Evolutionary conservation across 257 asterid species (phyloP), one percentile per base, ranked within the genome.

Genomic region (Anisodus acutangulus): DNA sequence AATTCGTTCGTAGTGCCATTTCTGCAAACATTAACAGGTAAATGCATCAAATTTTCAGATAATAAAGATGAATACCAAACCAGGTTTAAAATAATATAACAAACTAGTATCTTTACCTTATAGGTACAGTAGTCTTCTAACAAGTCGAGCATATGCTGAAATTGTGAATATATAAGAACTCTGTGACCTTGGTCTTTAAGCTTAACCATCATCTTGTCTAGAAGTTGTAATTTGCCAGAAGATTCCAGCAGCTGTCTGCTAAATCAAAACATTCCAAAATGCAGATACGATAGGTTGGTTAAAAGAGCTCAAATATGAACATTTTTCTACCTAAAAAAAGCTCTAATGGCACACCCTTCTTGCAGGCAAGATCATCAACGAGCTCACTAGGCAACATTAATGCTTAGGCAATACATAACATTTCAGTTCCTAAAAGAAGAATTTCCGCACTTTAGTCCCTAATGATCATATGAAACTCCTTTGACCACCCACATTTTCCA

Each of bases 151-250:
- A 97, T 93, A 85, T 95, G 98, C 95, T 95, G 98, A 89, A 97
- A 97, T 86, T 97, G 99, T 31, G 99, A 83, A 89, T 97, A 97
- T 82, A 97, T 89, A 85, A 97, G 84, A 88, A 97, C 98, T 87
- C 99, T 90, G 88, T 97, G 99, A 83, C 99, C 98, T 88, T 93
- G 97, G 87, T 97, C 97, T 90, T 91, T 97, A 71, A 97, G 99
- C 86, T 93, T 97, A 78, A 95, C 85, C 99, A 97, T 95, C 99
- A 97, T 95, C 92, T 97, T 97, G 90, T 95, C 99, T 90, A 97
- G 90, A 74, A 97, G 98, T 51, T 97, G 99, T 84, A 97, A 86
- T 83, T 97, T 97, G 17, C 99, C 99, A 58, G 99, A 97, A 82
- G 97, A 87, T 87, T 97, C 99, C 88, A 95, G 81, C 83, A 97